Base-by-base conservation (phyloP, 2,329 filamentous ascomycete genomes). In the Sclerotinia spermophila region DNA sequence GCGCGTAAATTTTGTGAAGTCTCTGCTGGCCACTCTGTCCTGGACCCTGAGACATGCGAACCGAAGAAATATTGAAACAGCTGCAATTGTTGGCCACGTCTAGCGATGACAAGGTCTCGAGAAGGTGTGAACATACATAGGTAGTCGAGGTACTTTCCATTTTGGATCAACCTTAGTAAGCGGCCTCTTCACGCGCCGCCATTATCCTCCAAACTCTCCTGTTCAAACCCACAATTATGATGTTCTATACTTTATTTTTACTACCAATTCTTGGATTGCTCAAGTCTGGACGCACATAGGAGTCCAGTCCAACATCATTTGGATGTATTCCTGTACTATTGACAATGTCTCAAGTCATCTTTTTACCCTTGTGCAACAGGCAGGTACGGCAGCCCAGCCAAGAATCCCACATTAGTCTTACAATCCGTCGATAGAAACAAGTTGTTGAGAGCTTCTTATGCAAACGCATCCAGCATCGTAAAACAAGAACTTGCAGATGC, bases 401-500 rank as follows among this genome's bases (percentile, higher is more conserved):
- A 64, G 44, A 35, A 51, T 64, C 44, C 19, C 60, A 8, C 61
- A 64, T 35, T 30, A 35, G 44, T 48, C 24, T 51, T 35, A 65
- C 44, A 45, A n/a, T 51, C 33, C 61, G 33, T 40, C 24, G 44
- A 30, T 53, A 19, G 45, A 53, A 65, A 27, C 62, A 65, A 65
- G 45, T 53, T 27, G 45, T 30, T 53, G 45, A 53, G 62, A 65
- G n/a, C 33, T 40, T 30, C 45, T 38, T 65, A 65, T 45, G 30
- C 33, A 35, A 53, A 53, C 45, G 5, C 35, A 10, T 65, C 19
- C 42, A 62, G 30, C 42, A 45, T 62, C 60, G 30, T 53, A 65
- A 65, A 65, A 65, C 62, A 53, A 45, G 45, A 38, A 53, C 33
- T 40, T 65, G 62, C 62, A 65, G 45, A 65, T 53, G 45, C 62